Evolutionary conservation across 805 yeast genomes (phyloP).

Genomic region (Myxozyma sirexii): DNA sequence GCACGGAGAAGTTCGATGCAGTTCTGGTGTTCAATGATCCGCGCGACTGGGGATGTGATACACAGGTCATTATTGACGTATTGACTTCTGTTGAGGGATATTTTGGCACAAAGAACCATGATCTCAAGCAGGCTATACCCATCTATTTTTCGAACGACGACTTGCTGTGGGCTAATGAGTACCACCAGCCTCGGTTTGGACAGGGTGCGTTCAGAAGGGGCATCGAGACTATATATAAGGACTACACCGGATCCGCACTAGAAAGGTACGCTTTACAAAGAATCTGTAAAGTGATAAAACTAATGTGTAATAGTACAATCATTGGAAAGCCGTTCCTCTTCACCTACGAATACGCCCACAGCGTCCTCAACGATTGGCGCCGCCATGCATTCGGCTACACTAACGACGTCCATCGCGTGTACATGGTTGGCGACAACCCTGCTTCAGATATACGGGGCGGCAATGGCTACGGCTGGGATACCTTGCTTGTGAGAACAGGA

Average conservation of each 20-base stretch:
- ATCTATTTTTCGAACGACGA: slow-evolving; percentile 52
- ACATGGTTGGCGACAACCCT: slow-evolving; percentile 98
- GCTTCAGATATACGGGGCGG: slow-evolving; percentile 92
- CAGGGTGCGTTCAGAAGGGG: slow-evolving; percentile 82
- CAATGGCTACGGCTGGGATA: slow-evolving; percentile 82
- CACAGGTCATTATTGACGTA: slow-evolving; percentile 74
- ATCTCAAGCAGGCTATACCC: slow-evolving; percentile 27
- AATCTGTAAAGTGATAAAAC: too few relatives aligned
- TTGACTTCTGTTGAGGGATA: slow-evolving; percentile 64
- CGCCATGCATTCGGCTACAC: slow-evolving; percentile 15
- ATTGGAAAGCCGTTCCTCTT: slow-evolving; percentile 81
- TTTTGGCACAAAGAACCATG: slow-evolving; percentile 61
- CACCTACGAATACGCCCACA: slow-evolving; percentile 83
- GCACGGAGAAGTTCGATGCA: slow-evolving; percentile 59
- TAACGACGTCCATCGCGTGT: slow-evolving; percentile 55
- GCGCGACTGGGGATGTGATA: slow-evolving; percentile 81
- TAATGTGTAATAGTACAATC: slow-evolving; percentile 47
- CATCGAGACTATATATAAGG: slow-evolving; percentile 61
- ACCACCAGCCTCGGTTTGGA: slow-evolving; percentile 76
- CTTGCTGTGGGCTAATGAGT: slow-evolving; percentile 85
- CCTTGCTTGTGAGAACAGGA: slow-evolving; percentile 83
- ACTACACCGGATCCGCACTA: slow-evolving; percentile 55
- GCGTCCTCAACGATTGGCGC: slow-evolving; percentile 57
- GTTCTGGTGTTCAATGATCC: slow-evolving; percentile 86
- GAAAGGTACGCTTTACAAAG: slow-evolving; percentile 40